Conservation (phyloP, 306 rosid species). For the Quercus aquifolioides region DNA sequence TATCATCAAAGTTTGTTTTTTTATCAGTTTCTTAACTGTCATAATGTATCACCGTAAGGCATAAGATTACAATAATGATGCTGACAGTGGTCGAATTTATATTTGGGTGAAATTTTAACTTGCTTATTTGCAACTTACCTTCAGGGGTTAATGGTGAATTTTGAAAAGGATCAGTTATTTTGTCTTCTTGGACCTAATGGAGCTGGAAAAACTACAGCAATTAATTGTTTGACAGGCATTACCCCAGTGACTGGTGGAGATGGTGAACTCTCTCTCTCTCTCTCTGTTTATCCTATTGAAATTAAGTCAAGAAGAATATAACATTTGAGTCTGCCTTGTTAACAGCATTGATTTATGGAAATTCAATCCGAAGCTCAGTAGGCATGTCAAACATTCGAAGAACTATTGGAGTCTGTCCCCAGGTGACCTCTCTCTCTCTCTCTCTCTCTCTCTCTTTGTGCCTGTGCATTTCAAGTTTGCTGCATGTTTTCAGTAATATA, state of each 20-base stretch:
- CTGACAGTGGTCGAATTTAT: background rate
- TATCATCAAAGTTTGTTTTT: background rate
- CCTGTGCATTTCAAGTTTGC: background rate
- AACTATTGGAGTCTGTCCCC: constrained; percentile 87
- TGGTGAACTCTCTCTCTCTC: constrained; percentile 40
- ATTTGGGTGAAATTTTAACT: constrained; percentile 3
- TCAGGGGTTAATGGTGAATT: constrained; percentile 91
- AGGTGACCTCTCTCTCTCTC: constrained; percentile 50
- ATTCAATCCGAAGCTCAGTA: constrained; percentile 61
- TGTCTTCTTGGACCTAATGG: constrained; percentile 96
- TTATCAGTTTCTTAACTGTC: background rate
- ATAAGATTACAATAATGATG: background rate
- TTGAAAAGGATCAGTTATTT: constrained; percentile 76
- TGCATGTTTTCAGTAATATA: constrained; percentile 9
- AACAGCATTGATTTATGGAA: constrained; percentile 74
- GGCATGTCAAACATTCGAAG: constrained; percentile 78
- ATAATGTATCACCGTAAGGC: background rate
- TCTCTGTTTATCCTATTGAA: constrained; percentile 7
- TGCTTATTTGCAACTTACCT: constrained; percentile 20
- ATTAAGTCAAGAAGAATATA: constrained; percentile 7
- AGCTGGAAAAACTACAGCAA: constrained; percentile 89
- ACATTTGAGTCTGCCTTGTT: constrained; percentile 16
- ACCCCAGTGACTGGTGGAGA: constrained; percentile 83
- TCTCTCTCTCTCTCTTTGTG: background rate
- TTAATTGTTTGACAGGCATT: constrained; percentile 86